A percentile compares a stretch with the other conserved stretches of the same genome.
Conservation (phyloP, 305 asterid species). For the Solanum chacoense region DNA sequence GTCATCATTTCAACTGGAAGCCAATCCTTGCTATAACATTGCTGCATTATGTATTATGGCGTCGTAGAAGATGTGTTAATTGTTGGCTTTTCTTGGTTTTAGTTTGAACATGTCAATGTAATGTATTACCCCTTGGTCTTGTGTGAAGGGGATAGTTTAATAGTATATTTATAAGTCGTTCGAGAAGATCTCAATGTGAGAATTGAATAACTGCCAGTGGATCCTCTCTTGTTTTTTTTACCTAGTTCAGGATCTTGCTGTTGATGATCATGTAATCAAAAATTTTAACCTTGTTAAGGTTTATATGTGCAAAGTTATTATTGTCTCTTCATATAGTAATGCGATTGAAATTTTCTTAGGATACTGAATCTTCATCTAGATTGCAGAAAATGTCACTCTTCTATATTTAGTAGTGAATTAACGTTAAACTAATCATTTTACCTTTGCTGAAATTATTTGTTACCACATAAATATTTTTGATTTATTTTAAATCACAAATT, state of each 20-base stretch:
- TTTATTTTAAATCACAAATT: not conserved
- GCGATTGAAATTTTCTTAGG: not conserved
- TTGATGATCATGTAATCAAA: not conserved
- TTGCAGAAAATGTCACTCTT: not conserved
- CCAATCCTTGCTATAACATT: not conserved
- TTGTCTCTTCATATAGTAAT: not conserved
- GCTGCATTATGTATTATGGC: not conserved
- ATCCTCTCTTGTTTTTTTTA: not conserved
- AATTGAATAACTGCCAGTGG: not conserved
- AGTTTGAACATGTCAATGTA: not conserved
- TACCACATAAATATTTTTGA: no score
- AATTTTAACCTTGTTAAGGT: not conserved
- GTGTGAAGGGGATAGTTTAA: not conserved
- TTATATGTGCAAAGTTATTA: not conserved
- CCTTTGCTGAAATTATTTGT: not conserved
- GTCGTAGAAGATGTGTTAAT: not conserved
- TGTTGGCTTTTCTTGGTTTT: not conserved
- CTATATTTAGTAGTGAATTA: no score
- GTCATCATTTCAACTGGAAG: not conserved
- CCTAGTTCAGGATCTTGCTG: not conserved
- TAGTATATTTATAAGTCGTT: not conserved
- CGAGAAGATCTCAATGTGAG: not conserved
- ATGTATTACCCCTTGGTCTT: not conserved
- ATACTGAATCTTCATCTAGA: not conserved
- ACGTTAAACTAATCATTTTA: not conserved